Conservation (phyloP, 805 yeast genomes). For the Kuraishia capsulata region DNA sequence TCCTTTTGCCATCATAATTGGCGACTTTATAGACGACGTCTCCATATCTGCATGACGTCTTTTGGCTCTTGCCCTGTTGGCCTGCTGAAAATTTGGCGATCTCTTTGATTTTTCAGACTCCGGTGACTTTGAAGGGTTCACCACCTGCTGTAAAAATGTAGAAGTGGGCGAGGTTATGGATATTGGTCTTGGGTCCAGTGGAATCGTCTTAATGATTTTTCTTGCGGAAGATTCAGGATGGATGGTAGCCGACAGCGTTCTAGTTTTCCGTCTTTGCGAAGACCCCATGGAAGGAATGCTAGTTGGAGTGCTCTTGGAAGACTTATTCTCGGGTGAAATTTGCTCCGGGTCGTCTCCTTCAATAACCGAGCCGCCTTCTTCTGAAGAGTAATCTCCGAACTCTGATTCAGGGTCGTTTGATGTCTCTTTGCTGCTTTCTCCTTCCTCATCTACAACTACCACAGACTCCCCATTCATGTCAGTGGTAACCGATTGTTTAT, state of each 20-base stretch:
- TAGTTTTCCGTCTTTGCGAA: conserved; percentile 22
- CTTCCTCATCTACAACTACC: conserved; percentile 14
- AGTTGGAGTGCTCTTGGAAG: background rate
- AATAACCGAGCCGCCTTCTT: conserved; percentile 14
- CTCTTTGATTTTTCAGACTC: background rate
- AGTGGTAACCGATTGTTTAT: background rate
- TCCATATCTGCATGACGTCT: no score
- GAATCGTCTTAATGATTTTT: conserved; percentile 67
- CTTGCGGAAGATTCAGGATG: conserved; percentile 69
- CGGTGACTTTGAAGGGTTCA: conserved; percentile 5
- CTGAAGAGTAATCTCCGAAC: conserved; percentile 20
- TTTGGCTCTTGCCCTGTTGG: no score
- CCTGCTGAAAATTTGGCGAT: background rate
- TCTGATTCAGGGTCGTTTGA: conserved; percentile 12
- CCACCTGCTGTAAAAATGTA: conserved; percentile 5
- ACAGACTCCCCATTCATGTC: conserved; percentile 8
- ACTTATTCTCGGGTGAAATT: background rate
- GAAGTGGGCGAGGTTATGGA: conserved; percentile 1
- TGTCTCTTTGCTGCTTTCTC: conserved; percentile 7
- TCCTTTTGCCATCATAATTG: conserved; percentile 4
- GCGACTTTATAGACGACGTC: no score
- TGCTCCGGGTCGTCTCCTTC: background rate
- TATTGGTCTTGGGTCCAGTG: conserved; percentile 78
- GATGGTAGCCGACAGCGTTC: conserved; percentile 44
- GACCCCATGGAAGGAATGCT: conserved; percentile 20